phyloP scores from a whole-genome alignment of 352 stramenopile species.

The Pythium volutum region DNA sequence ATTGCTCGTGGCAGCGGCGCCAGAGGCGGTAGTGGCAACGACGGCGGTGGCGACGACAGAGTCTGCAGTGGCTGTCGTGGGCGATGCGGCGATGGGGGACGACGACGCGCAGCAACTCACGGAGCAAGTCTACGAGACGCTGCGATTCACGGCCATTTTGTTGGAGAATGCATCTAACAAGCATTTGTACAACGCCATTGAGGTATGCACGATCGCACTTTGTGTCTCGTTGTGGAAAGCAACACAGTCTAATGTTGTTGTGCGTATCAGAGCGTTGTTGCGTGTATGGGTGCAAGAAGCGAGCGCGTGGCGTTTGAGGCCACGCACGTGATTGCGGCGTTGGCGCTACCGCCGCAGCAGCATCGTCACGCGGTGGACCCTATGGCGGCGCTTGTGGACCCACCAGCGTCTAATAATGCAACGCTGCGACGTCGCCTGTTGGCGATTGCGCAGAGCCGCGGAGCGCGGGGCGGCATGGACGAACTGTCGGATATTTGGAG shows the following conservation, averaged over 20 bases:
- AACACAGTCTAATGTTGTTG: conserved; percentile 5
- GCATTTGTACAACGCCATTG: conserved; percentile 58
- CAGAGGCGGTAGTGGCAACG: neutral
- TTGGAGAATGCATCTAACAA: conserved; percentile 84
- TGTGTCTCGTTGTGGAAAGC: too few species aligned
- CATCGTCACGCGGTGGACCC: conserved; percentile 66
- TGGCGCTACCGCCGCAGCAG: conserved; percentile 60
- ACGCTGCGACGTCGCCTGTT: conserved; percentile 52
- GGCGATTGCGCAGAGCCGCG: conserved; percentile 44
- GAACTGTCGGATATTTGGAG: conserved; percentile 59
- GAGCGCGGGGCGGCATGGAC: conserved; percentile 48
- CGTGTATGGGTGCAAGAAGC: conserved; percentile 60
- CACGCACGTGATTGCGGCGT: conserved; percentile 68
- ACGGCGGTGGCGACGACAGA: neutral
- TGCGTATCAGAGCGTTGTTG: conserved; percentile 24
- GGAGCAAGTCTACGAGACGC: conserved; percentile 59
- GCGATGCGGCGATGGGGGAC: conserved; percentile 16
- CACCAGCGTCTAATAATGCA: conserved; percentile 35
- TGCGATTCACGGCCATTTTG: conserved; percentile 73
- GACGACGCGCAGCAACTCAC: conserved; percentile 39
- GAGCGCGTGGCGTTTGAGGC: conserved; percentile 69
- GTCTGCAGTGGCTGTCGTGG: neutral
- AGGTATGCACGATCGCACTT: too few species aligned
- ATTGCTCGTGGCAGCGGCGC: conserved; percentile 37
- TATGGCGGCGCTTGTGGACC: conserved; percentile 39